phyloP scores from a whole-genome alignment of 345 rosid genomes.

The Eucalyptus erythrocorys region DNA sequence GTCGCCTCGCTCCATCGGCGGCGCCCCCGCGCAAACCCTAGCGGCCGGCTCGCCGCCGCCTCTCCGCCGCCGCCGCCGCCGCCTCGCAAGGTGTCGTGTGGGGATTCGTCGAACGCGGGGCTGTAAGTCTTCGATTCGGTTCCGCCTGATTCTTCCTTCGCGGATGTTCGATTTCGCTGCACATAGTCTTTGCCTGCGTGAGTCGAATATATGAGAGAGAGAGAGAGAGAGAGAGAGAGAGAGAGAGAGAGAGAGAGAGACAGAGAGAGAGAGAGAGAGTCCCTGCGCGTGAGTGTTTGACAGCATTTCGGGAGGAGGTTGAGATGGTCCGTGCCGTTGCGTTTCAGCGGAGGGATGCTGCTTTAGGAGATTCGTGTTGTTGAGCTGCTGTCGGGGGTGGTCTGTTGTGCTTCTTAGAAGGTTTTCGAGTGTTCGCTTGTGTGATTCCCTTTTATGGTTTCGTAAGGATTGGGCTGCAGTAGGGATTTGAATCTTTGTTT shows the following conservation, averaged over 20 bases:
- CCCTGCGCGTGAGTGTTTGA: background rate
- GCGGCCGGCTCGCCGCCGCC: background rate
- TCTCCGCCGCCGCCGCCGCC: background rate
- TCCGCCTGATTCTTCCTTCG: background rate
- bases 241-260: background rate
- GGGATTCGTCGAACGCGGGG: background rate
- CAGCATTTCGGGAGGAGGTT: background rate
- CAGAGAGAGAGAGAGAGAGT: background rate
- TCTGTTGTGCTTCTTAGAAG: background rate
- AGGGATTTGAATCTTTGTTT: background rate
- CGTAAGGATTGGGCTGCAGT: background rate
- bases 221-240: background rate
- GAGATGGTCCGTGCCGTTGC: background rate
- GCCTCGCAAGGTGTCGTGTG: background rate
- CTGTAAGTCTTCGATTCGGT: background rate
- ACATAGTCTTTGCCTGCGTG: background rate
- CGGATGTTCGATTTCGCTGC: background rate
- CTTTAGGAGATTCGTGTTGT: background rate
- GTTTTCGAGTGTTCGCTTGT: background rate
- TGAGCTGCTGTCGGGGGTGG: background rate
- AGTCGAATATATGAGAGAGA: background rate
- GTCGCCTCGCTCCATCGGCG: background rate
- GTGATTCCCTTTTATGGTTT: background rate
- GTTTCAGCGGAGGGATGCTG: background rate
- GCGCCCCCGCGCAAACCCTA: background rate